Conservation (phyloP, 2,329 filamentous ascomycete species). For the Mycosphaerella sp. region DNA sequence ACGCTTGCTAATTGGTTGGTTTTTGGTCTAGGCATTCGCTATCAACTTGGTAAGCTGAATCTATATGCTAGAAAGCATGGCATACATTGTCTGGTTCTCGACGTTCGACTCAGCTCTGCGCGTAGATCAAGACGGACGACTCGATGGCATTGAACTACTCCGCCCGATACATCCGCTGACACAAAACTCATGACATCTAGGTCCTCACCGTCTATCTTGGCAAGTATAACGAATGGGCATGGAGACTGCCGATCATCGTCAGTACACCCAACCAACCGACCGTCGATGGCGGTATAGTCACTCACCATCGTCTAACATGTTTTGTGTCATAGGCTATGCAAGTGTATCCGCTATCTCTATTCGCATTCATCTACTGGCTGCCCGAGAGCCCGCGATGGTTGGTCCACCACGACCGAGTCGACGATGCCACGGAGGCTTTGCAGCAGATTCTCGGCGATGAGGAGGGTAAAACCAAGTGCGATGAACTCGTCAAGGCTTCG, state of each 20-base stretch:
- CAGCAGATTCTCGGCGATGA: conserved; percentile 46
- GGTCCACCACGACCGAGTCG: conserved; percentile 45
- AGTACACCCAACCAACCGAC: neutral
- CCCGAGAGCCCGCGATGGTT: conserved; percentile 55
- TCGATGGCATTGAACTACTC: too few relatives aligned
- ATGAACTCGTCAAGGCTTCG: conserved; percentile 47
- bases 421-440: conserved; percentile 48
- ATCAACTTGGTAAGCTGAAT: conserved; percentile 44
- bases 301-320: neutral
- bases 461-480: conserved; percentile 43
- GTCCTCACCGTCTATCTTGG: conserved; percentile 48
- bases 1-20: too few relatives aligned
- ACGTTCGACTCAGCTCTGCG: too few relatives aligned
- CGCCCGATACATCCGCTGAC: too few relatives aligned
- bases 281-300: neutral
- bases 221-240: conserved; percentile 55
- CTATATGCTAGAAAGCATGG: too few relatives aligned
- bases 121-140: too few relatives aligned
- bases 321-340: conserved; percentile 42
- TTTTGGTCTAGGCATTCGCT: conserved; percentile 43
- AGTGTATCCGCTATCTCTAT: conserved; percentile 49
- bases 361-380: conserved; percentile 48
- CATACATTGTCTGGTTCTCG: too few relatives aligned
- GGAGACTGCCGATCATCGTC: conserved; percentile 54
- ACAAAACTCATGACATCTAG: too few relatives aligned